Evolutionary conservation across 192 early-diverging fungal species (phyloP), one percentile per base, ranked within the genome.

Genomic region (Podila horticola): DNA sequence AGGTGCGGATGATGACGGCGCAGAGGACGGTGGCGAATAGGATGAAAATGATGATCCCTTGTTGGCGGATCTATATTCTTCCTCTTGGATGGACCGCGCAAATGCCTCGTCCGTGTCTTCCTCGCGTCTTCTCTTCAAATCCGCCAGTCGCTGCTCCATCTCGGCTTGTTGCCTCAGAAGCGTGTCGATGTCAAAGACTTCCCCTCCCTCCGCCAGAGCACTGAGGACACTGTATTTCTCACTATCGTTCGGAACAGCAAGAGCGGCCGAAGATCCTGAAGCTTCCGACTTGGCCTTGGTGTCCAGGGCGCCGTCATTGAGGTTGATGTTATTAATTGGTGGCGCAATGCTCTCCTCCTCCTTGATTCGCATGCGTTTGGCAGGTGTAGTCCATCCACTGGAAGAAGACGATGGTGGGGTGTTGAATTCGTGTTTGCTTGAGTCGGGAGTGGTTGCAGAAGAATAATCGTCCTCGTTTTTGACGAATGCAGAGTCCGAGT

Each of bases 81-180:
- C 71, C n/a, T 81, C 71, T 20, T 81, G 77, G 6, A 81, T 51
- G 13, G 67, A 69, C 29, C 61, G 30, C 17, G 77, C 77, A 60
- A 73, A 69, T 0, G 62, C 55, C 15, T 81, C 77, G n/a, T 81
- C 77, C 30, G 67, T 66, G 7, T 81, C 77, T 24, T 81, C 77
- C 28, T 45, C 41, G 15, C 77, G 66, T 30, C 62, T 33, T 5
- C 77, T 71, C 71, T 81, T 81, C 58, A 81, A 36, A 20, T 64
- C 71, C 3, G 61, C 65, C 58, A 67, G 24, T 17, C 77, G 60
- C 51, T 73, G 61, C 33, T 81, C 77, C 77, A 81, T 81, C 60
- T 50, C 30, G 1, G 58, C 66, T 22, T 81, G 77, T 62, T 81
- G 65, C 57, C 30, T 68, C 12, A 81, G 41, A 26, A 81, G 63